Base-by-base conservation (phyloP, 306 rosid genomes). In the Morella rubra region DNA sequence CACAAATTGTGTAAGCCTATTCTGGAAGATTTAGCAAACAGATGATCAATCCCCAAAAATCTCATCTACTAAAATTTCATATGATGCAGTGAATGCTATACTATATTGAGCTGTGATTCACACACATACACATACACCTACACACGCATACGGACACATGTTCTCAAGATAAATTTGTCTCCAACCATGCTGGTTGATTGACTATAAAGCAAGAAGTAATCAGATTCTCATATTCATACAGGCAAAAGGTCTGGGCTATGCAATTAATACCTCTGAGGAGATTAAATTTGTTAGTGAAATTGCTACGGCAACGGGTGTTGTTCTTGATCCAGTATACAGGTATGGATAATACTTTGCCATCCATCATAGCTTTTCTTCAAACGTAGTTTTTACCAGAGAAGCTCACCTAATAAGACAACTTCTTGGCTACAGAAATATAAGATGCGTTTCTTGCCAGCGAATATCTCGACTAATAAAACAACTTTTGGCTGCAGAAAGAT, bases 281-380 rank as follows among this genome's bases (percentile, higher is more conserved):
- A 90, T 95, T 80, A 86, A 82, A 32, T 90, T 89, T 74, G 89
- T 92, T 54, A 89, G 65, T 76, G 97, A 92, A 82, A 73, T 92
- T 52, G 93, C 98, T 52, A 83, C 85, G 13, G 83, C 96, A 51
- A 95, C 97, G 7, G 97, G 98, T 37, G 88, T 90, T 84, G 79
- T 95, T 79, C 96, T 95, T 58, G 98, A 92, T 74, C 97, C 98
- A 2, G 98, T 92, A 81, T 95, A 95, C 86, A 90, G 97, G 98
- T 95, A 73, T 52, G 77, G 75, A 55, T 71, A 60, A 44, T 20
- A 47, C 58, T 14, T 44, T 32, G 73, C 71, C 58, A 69, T 5
- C 19, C 7, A 19, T 44, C 51, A 45, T 4, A 37, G 24, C 10
- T 44, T 64, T 71, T 2, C 15, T 72, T 65, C 41, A 49, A 19